These are phyloP conservation scores for Blastobotrys elegans DNA, from an alignment of 1,139 yeast species.

Conservation along the genomic window DNA sequence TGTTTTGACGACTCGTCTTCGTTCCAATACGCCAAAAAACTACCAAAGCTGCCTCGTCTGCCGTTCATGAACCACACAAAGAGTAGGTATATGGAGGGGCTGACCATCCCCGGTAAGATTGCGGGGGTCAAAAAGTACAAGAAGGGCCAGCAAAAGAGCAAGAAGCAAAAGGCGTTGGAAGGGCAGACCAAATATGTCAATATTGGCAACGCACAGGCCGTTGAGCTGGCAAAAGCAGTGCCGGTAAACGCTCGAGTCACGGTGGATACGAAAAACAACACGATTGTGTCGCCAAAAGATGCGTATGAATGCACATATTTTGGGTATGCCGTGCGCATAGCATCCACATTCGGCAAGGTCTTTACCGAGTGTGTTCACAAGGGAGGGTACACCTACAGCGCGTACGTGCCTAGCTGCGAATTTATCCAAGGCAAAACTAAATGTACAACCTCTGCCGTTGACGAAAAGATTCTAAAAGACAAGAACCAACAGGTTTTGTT, in stretches of 20 bases:
- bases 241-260: slow-evolving; percentile 81
- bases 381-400: slow-evolving; percentile 66
- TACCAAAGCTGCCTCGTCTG: slow-evolving; percentile 67
- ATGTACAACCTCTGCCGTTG: background rate
- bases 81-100: slow-evolving; percentile 53
- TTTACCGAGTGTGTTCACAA: slow-evolving; percentile 66
- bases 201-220: slow-evolving; percentile 55
- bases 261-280: slow-evolving; percentile 57
- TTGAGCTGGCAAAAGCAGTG: slow-evolving; percentile 59
- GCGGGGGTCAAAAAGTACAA: slow-evolving; percentile 40
- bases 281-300: slow-evolving; percentile 63
- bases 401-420: slow-evolving; percentile 65
- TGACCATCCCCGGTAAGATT: slow-evolving; percentile 55
- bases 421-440: slow-evolving; percentile 15
- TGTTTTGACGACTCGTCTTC: slow-evolving; percentile 49
- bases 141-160: slow-evolving; percentile 29
- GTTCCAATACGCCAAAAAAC: slow-evolving; percentile 60
- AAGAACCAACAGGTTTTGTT: slow-evolving; percentile 40
- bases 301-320: slow-evolving; percentile 61
- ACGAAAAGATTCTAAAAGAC: background rate
- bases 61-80: slow-evolving; percentile 59
- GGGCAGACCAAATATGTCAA: slow-evolving; percentile 64
- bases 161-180: slow-evolving; percentile 24
- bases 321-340: slow-evolving; percentile 74
- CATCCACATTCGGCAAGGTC: slow-evolving; percentile 53